Evolutionary conservation across 352 stramenopile genomes (phyloP), one percentile per base, ranked within the genome.

Genomic region (Phytopythium litorale): DNA sequence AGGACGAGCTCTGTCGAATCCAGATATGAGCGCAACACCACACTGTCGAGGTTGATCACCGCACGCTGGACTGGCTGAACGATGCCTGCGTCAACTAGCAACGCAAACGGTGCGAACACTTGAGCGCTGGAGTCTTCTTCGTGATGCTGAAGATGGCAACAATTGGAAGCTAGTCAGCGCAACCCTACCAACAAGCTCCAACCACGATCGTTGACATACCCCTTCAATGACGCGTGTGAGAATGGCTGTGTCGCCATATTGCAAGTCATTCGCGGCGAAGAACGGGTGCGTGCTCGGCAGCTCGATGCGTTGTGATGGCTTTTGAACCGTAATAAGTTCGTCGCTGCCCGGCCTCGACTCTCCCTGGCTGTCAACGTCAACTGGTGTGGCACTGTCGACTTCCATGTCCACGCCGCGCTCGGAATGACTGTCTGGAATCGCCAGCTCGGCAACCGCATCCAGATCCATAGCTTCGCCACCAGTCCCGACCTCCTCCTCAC

Each of bases 11-110:
- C 50, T 7, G 89, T 58, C 3, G 78, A 73, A 3, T 66, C 60
- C 18, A 75, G 60, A 61, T 89, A 78, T 28, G 76, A 75, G 19
- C 69, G 55, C 16, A 89, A 50, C 0, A 78, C 76, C 33, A 84
- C 59, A 6, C 69, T 56, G 30, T 93, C 79, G 8, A 91, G 67
- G 13, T 73, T 73, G 3, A 75, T 51, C 21, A 70, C 60, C 25
- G 89, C 53, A 4, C 72, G 56, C 8, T 62, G 46, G 11, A 91
- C 70, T 21, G 79, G 80, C 42, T 65, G 49, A 11, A 73, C 67
- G 19, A 91, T 57, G 23, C 71, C 77, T 32, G 68, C 67, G 33
- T 76, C 60, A 18, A 76, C 66, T 16, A 88, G 64, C 33, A 82
- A 70, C 30, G 46, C 40, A 57, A 91, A 89, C 13, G 80, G 74